These are phyloP conservation scores for Trichophyton equinum DNA, from an alignment of 2,329 filamentous ascomycete genomes.

Conservation along the genomic window DNA sequence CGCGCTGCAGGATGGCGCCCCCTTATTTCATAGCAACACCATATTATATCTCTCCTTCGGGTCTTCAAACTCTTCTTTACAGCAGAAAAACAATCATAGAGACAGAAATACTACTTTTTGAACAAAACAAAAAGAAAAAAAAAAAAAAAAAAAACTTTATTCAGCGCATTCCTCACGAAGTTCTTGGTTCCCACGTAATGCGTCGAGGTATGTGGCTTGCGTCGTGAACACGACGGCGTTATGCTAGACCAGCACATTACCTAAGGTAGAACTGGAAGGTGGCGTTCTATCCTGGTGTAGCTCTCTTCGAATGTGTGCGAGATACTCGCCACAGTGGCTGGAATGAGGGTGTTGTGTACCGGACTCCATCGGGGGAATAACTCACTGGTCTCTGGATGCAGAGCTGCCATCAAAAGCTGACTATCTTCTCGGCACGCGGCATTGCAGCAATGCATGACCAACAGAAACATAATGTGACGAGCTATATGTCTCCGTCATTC, in stretches of 20 bases:
- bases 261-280: not conserved
- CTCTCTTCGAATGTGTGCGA: not conserved
- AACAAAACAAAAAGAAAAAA: not conserved
- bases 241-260: not conserved
- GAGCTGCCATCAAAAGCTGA: not conserved
- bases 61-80: not conserved
- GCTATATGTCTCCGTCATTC: not conserved
- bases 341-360: not conserved
- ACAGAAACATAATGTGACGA: not conserved
- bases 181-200: not conserved
- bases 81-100: not conserved
- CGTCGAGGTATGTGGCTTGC: not conserved
- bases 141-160: not conserved
- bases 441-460: not conserved
- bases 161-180: not conserved
- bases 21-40: not conserved
- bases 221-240: not conserved
- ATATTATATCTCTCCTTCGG: not conserved
- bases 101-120: not conserved
- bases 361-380: not conserved
- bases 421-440: not conserved
- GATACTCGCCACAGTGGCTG: slow-evolving; percentile 4
- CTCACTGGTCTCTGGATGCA: not conserved
- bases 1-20: not conserved
- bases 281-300: not conserved